Base-by-base conservation (phyloP, 805 yeast genomes). In the Saturnispora quitensis region DNA sequence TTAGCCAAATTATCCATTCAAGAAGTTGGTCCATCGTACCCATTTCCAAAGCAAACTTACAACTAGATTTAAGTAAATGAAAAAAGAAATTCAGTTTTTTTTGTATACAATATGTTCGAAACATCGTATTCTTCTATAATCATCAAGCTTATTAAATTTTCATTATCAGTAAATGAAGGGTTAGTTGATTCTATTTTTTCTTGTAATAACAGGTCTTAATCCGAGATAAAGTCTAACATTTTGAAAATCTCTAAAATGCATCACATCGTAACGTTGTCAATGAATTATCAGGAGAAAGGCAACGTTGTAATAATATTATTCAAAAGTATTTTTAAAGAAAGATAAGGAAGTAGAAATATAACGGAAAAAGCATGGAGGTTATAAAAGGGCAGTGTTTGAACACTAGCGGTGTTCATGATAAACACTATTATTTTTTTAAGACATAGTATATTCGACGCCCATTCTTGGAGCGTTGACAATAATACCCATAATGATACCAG, bases 1-100 rank as follows among this genome's bases (percentile, higher is more conserved):
- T 82, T 95, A 60, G 99, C 99, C 55, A 76, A 88, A 59, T 70
- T 86, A 59, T 86, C 96, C 47, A 84, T 93, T 68, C 97, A 89
- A 77, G 87, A 87, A 71, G 79, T 86, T 58, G 99, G 99, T 53
- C 96, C 99, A 45, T 78, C 96, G 48, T 93, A 81, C 81, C 98
- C 98, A 60, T 74, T 76, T 73, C 86, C 87, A 59, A 84, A 84
- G 72, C 72, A 78, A 61, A 60, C 77, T 48, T 81, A 78, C 68
- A 48, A 58, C 66, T 49, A 36, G 68, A 24, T 24, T 42, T 13
- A 22, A 25, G 6, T 17, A 46, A 46, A 46, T 22, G 9, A 18
- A 20, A 33, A 25, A 31, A 45, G 35, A 31, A 31, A n/a, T 7
- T 12, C 15, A 13, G 34, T 31, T 31, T 31, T 31, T 31, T 31